These are phyloP conservation scores for Elaeis guineensis DNA, from an alignment of 176 grass and related monocot species.

Conservation along the genomic window DNA sequence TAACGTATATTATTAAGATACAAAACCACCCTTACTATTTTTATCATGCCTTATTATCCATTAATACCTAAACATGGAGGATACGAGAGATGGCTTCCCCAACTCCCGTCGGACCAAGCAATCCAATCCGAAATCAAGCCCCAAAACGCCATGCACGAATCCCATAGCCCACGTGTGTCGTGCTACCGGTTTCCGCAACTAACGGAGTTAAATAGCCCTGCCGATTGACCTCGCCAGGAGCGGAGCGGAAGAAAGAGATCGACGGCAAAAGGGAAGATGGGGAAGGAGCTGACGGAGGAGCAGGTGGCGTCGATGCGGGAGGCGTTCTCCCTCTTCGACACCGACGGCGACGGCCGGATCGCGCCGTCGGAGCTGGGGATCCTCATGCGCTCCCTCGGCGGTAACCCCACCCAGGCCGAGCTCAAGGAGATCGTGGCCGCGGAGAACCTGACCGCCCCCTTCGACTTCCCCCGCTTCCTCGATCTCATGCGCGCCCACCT, in stretches of 20 bases:
- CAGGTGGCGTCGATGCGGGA: constrained; percentile 93
- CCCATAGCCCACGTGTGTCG: too few species aligned
- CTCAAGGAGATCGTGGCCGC: constrained; percentile 59
- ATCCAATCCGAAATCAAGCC: too few species aligned
- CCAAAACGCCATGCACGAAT: too few species aligned
- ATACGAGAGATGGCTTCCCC: too few species aligned
- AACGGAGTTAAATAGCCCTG: too few species aligned
- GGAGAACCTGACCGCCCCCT: constrained; percentile 74
- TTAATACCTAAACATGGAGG: too few species aligned
- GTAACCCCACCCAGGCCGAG: constrained; percentile 91
- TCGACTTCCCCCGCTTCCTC: constrained; percentile 86
- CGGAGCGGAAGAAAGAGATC: neutral
- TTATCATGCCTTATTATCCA: too few species aligned
- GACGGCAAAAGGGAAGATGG: constrained; percentile 30
- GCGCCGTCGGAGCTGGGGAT: constrained; percentile 84
- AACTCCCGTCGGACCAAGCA: too few species aligned
- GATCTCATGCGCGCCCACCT: constrained; percentile 81
- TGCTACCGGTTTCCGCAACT: too few species aligned
- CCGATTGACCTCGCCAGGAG: too few species aligned
- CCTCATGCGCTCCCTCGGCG: constrained; percentile 85
- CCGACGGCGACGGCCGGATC: constrained; percentile 83
- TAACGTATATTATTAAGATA: too few species aligned
- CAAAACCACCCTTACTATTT: too few species aligned
- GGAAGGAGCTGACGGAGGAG: constrained; percentile 68
- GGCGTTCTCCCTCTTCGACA: constrained; percentile 94